These are phyloP conservation scores for Closterium sp. DNA, from an alignment of 139 green algal genomes.

Conservation along the genomic window DNA sequence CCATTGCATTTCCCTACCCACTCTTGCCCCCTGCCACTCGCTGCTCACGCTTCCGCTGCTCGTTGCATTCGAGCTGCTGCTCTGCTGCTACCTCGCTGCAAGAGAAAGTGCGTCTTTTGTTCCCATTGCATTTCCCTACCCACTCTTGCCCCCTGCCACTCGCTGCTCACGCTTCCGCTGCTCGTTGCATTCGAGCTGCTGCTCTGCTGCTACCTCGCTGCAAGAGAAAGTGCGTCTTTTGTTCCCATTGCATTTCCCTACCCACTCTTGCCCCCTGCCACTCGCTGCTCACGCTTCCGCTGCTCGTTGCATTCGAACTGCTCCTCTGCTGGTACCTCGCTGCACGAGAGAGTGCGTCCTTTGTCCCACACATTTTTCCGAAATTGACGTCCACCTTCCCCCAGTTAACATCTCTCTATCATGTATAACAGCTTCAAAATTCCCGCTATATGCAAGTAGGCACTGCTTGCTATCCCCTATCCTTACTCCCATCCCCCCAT, in stretches of 20 bases:
- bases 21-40: conserved; percentile 26
- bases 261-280: not conserved
- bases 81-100: conserved; percentile 41
- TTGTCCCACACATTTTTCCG: too few relatives aligned
- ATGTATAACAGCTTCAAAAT: too few relatives aligned
- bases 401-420: too few relatives aligned
- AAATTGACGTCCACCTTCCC: too few relatives aligned
- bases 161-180: conserved; percentile 20
- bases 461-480: too few relatives aligned
- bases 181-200: conserved; percentile 35
- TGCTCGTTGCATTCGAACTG: conserved; percentile 33
- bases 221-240: conserved; percentile 7
- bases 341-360: not conserved
- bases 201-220: conserved; percentile 40
- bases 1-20: too few relatives aligned
- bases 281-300: conserved; percentile 10
- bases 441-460: too few relatives aligned
- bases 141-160: conserved; percentile 31
- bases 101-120: conserved; percentile 5
- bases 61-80: conserved; percentile 30
- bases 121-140: too few relatives aligned
- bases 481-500: too few relatives aligned
- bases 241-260: too few relatives aligned
- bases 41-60: conserved; percentile 27
- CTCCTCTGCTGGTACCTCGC: conserved; percentile 1